Percentiles rank a stretch among this genome's conserved stretches.
These are phyloP conservation scores for Chaetomium sp. DNA, from an alignment of 2,329 filamentous ascomycete species.

Conservation along the genomic window DNA sequence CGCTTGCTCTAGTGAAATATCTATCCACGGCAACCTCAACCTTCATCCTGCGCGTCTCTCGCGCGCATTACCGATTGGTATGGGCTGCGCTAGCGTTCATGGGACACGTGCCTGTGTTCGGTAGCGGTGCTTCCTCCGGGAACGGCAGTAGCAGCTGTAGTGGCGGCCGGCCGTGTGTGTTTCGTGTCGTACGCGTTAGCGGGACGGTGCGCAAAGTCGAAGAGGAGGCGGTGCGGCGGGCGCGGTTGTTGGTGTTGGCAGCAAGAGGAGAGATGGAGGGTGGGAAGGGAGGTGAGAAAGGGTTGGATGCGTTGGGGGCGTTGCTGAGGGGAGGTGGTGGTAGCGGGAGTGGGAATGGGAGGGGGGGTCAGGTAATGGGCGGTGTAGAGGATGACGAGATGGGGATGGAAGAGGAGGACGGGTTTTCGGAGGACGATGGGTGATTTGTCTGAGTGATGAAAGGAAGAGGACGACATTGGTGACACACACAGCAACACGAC, in stretches of 20 bases:
- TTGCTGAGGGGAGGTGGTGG: constrained; percentile 24
- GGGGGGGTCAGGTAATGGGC: constrained; percentile 28
- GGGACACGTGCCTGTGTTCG: constrained; percentile 54
- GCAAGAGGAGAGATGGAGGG: constrained; percentile 47
- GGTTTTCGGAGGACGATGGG: constrained; percentile 40
- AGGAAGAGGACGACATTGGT: background rate
- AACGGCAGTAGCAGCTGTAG: constrained; percentile 8
- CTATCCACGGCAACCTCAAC: constrained; percentile 88
- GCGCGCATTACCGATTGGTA: constrained; percentile 76
- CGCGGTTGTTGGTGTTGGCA: constrained; percentile 63
- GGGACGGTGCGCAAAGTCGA: constrained; percentile 91
- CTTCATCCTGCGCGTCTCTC: constrained; percentile 78
- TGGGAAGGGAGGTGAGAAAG: constrained; percentile 26
- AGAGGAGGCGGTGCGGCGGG: constrained; percentile 77
- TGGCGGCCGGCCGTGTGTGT: constrained; percentile 61
- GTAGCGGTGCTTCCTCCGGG: no score
- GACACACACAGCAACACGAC: no score
- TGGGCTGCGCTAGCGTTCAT: constrained; percentile 87
- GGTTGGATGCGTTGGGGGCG: constrained; percentile 25
- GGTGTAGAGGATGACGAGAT: constrained; percentile 41
- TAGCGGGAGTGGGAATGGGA: constrained; percentile 23
- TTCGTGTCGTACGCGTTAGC: constrained; percentile 78
- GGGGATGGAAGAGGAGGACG: constrained; percentile 31
- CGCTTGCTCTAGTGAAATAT: constrained; percentile 67
- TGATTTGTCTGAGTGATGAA: constrained; percentile 24